Evolutionary conservation across 495 filamentous ascomycete species (phyloP).

Genomic region (Sordaria brevicollis): DNA sequence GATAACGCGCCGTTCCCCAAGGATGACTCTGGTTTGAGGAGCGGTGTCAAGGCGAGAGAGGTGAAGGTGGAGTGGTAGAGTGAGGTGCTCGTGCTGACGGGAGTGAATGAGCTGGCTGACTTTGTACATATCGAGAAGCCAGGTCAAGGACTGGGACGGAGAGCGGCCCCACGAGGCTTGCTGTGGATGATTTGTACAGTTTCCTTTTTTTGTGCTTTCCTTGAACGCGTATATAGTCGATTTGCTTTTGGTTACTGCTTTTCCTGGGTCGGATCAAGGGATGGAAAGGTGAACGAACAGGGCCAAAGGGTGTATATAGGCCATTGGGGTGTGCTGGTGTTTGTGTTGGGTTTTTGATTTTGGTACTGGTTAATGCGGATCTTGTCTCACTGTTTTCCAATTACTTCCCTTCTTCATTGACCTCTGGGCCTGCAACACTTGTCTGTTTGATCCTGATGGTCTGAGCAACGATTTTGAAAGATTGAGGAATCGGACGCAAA

Average conservation of each 20-base stretch:
- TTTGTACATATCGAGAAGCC: neutral
- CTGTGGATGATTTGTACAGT: neutral
- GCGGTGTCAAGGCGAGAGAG: slow-evolving; percentile 4
- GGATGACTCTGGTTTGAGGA: slow-evolving; percentile 19
- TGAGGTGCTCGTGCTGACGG: too few species aligned
- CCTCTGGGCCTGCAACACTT: neutral
- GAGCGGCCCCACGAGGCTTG: neutral
- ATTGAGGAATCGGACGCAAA: neutral
- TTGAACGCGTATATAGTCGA: neutral
- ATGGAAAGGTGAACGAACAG: neutral
- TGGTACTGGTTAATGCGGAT: neutral
- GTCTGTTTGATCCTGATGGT: neutral
- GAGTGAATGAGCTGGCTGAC: neutral
- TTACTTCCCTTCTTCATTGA: neutral
- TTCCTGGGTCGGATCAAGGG: neutral
- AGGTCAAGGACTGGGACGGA: neutral
- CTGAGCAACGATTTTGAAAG: neutral
- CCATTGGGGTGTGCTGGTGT: neutral
- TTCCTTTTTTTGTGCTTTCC: neutral
- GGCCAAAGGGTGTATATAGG: neutral
- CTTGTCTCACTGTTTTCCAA: neutral
- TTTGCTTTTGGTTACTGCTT: neutral
- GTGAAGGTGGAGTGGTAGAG: neutral
- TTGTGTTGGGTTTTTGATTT: too few species aligned
- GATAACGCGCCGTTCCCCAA: slow-evolving; percentile 12